Base-by-base conservation (phyloP, 306 rosid species). In the Corylus avellana region DNA sequence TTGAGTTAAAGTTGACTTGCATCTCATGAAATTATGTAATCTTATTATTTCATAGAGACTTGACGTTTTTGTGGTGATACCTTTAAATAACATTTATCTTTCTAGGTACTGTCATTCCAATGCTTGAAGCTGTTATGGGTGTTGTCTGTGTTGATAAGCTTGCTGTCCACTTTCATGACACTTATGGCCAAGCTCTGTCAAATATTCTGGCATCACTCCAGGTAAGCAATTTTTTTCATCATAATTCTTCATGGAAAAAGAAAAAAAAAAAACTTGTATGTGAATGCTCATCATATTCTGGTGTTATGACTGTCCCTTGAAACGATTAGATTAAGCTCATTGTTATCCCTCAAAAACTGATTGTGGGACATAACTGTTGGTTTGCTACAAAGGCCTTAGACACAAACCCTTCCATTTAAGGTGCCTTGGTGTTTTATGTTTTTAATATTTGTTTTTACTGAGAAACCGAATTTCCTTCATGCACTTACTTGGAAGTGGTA, bases 171-270 rank as follows among this genome's bases (percentile, higher is more conserved):
- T 94, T 91, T 80, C 98, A 94, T 39, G 98, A 94, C 80, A 94
- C 97, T 47, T 94, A 94, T n/a, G 98, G 98, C 53, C 98, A 94
- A 85, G 98, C 98, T 25, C 92, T 94, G 79, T 86, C 97, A 79
- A 94, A 92, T 84, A 92, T 82, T 77, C 85, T 92, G 50, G 82
- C 74, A 66, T 94, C 97, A 44, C 91, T 94, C 73, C 98, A 94
- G 97, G 97, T 92, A 78, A 84, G 55, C 80, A 39, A 35, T 13
- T 61, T 47, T 47, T 49, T 54, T 17, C 35, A 29, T 37, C 32
- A 29, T 8, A 35, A 12, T 32, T 64, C 48, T 64, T 37, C 70
- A 64, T 35, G n/a, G 32, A 5, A 32, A 32, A 35, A 10, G 12
- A 64, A 37, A 35, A 32, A 32, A 35, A 32, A 64, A 37, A 35